Base-by-base conservation (phyloP, 176 grass and related monocot genomes). In the Aegilops tauschii region DNA sequence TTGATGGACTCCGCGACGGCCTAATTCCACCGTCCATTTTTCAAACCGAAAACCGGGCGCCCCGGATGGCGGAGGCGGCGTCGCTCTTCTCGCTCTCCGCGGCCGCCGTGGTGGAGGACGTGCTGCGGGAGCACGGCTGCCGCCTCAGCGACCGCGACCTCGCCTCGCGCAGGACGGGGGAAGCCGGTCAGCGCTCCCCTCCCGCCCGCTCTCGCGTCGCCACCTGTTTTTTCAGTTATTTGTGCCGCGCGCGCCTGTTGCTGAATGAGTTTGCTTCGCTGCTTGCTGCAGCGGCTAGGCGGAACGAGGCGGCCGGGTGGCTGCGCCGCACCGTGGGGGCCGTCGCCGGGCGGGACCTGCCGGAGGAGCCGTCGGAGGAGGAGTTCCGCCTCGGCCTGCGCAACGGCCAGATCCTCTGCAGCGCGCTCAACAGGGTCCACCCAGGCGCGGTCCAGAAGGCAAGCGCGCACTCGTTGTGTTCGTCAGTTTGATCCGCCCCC, bases 341-440 rank as follows among this genome's bases (percentile, higher is more conserved):
- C 45, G 89, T 99, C 20, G 52, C 83, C 31, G 90, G 94, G 17
- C 93, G 93, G 58, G 97, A 96, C 82, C 90, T 99, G 73, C 97
- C 97, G 9, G 90, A 93, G 80, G 90, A 91, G 77, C 97, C 97
- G 59, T 99, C 94, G 16, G 97, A 96, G 94, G 97, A 99, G 84
- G 97, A 99, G 76, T 96, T 96, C 80, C 92, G 97, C 56, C 80
- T 96, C 52, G 97, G 97, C 44, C 92, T 99, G 54, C 92, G 92
- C 61, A 99, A 92, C 65, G 97, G 97, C 34, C 85, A 96, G 89
- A 99, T 99, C 85, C 94, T 99, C 78, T 99, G 97, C 90, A 92
- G 90, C 89, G 97, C 94, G 79, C 92, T 99, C 72, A 99, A 99
- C 79, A 90, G 93, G 83, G 77, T 99, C 78, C 97, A 99, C 84